These are phyloP conservation scores for Penicillium glabrum DNA, from an alignment of 2,329 filamentous ascomycete genomes.

Conservation along the genomic window DNA sequence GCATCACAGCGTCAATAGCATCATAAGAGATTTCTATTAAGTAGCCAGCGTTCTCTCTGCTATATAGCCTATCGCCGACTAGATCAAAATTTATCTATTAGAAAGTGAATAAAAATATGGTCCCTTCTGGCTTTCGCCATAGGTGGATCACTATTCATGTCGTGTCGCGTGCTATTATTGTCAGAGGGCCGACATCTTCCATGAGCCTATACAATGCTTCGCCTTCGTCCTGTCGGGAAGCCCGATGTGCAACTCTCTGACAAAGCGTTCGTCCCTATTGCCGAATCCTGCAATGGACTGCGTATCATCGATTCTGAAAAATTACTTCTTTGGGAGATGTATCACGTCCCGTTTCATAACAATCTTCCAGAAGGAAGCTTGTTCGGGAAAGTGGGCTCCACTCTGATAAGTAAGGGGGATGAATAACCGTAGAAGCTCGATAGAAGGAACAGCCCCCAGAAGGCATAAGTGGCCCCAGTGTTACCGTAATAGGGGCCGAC, in stretches of 20 bases:
- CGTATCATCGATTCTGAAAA: neutral
- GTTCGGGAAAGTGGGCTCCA: neutral
- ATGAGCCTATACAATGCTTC: neutral
- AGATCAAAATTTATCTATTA: rapidly evolving
- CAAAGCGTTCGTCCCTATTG: neutral
- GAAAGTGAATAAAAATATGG: neutral
- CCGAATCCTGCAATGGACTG: neutral
- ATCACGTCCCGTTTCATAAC: neutral
- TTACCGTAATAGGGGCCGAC: neutral
- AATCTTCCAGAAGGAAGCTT: neutral
- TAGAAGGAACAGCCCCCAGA: neutral
- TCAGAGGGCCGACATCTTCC: neutral
- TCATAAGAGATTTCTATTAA: neutral
- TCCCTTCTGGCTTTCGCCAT: neutral
- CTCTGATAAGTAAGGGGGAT: neutral
- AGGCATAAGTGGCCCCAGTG: neutral
- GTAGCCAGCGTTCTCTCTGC: neutral
- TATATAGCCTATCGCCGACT: neutral
- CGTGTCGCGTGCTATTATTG: neutral
- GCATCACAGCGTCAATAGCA: neutral
- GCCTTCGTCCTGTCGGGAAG: neutral
- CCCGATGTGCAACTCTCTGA: neutral
- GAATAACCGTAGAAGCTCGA: neutral
- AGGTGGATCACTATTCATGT: neutral
- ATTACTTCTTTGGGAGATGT: neutral